phyloP scores from a whole-genome alignment of 495 filamentous ascomycete species.

The Penicillium angulare region DNA sequence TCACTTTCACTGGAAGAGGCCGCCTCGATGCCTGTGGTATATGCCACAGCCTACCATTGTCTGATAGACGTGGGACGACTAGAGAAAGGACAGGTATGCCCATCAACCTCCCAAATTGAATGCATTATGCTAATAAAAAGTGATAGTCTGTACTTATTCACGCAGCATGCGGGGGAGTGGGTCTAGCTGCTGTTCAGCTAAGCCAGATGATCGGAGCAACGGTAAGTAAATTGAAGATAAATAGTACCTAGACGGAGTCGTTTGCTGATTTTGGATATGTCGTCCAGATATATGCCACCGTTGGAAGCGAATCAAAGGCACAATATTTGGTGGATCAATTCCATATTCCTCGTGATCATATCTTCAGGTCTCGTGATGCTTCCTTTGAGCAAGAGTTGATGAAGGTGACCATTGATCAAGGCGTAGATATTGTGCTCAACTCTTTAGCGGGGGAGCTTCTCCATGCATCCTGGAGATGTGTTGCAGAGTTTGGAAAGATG shows the following conservation, averaged over 20 bases:
- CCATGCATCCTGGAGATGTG: constrained; percentile 21
- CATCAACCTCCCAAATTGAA: background rate
- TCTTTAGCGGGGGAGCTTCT: constrained; percentile 24
- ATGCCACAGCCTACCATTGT: constrained; percentile 27
- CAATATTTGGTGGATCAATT: constrained; percentile 20
- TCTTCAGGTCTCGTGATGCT: constrained; percentile 10
- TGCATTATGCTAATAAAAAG: background rate
- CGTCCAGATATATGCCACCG: constrained; percentile 23
- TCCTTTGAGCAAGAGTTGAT: constrained; percentile 6
- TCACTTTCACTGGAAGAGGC: constrained; percentile 29
- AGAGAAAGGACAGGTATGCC: constrained; percentile 18
- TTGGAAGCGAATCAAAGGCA: constrained; percentile 40
- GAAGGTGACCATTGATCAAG: constrained; percentile 6
- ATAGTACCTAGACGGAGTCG: constrained; percentile 21
- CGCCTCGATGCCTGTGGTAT: constrained; percentile 24
- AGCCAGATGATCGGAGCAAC: constrained; percentile 15
- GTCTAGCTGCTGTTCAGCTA: constrained; percentile 24
- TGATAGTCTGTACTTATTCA: constrained; percentile 9
- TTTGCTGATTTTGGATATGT: too few species aligned
- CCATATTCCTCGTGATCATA: constrained; percentile 14
- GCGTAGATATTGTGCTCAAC: constrained; percentile 27
- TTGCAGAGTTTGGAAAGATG: constrained; percentile 28
- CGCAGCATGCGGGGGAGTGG: constrained; percentile 25
- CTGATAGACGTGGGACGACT: constrained; percentile 17
- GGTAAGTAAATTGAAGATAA: constrained; percentile 18